phyloP scores from a whole-genome alignment of 1,139 yeast species.

The Yamadazyma dendronema region DNA sequence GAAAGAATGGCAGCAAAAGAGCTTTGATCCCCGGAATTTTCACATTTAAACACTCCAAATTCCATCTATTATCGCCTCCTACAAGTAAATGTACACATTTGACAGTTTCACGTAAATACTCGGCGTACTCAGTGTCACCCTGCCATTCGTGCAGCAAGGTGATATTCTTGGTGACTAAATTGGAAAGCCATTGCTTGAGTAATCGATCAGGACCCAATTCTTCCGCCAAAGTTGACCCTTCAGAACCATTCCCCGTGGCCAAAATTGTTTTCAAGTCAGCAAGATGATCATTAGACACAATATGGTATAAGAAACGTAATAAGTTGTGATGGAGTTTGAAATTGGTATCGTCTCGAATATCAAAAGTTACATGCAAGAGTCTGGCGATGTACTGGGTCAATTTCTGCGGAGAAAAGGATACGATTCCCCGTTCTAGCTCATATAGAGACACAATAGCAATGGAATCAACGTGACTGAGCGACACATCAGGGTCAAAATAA shows the following conservation, averaged over 20 bases:
- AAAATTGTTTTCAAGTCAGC: not conserved
- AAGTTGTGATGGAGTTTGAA: constrained; percentile 11
- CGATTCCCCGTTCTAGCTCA: constrained; percentile 3
- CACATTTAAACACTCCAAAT: constrained; percentile 7
- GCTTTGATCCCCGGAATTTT: constrained; percentile 2
- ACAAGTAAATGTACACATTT: not conserved
- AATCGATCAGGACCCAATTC: constrained; percentile 10
- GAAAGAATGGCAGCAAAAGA: constrained; percentile 4
- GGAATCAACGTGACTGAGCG: constrained; percentile 38
- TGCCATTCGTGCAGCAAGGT: constrained; percentile 9
- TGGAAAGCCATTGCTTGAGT: constrained; percentile 10
- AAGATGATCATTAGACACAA: not conserved
- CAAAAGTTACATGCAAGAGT: constrained; percentile 12
- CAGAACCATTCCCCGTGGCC: not conserved
- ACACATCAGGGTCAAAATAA: constrained; percentile 34
- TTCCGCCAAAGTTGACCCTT: not conserved
- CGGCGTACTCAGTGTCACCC: constrained; percentile 5
- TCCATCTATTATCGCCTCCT: not conserved
- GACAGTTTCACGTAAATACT: constrained; percentile 9
- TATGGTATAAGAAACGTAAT: constrained; percentile 6
- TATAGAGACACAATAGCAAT: constrained; percentile 20
- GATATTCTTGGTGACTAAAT: constrained; percentile 5
- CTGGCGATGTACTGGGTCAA: constrained; percentile 8
- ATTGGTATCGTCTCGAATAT: constrained; percentile 9
- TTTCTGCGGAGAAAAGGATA: not conserved